phyloP scores from a whole-genome alignment of 306 rosid species.

The Acacia acuminata region DNA sequence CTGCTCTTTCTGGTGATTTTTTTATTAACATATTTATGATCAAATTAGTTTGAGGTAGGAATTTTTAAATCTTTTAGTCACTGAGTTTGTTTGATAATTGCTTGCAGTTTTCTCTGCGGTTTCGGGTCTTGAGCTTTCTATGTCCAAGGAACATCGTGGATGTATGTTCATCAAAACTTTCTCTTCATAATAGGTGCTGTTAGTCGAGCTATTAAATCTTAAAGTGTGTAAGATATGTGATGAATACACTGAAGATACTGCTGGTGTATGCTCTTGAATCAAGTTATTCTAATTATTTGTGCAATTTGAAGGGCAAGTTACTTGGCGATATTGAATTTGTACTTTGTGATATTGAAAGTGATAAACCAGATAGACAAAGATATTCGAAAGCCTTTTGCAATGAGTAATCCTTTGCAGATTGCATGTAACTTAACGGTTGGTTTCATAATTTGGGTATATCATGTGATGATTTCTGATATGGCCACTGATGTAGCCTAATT shows the following conservation, averaged over 20 bases:
- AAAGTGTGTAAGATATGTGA: neutral
- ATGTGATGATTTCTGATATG: neutral
- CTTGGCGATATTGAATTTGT: neutral
- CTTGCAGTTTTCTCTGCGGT: constrained; percentile 75
- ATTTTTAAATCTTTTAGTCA: neutral
- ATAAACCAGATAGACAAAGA: neutral
- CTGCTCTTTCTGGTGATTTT: constrained; percentile 69
- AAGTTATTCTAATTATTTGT: neutral
- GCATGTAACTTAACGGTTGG: neutral
- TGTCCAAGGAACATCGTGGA: constrained; percentile 62
- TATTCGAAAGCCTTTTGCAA: neutral
- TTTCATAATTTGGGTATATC: neutral
- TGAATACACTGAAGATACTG: neutral
- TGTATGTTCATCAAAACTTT: constrained; percentile 41
- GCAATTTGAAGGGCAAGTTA: neutral
- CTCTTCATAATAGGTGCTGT: neutral
- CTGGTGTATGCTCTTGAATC: neutral
- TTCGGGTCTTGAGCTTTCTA: constrained; percentile 73
- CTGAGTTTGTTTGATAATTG: constrained; percentile 25
- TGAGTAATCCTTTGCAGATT: neutral
- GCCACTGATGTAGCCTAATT: neutral
- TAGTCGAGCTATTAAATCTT: neutral
- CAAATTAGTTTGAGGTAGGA: neutral
- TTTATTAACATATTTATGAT: neutral
- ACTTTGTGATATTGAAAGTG: neutral